Conservation (phyloP, 306 rosid genomes). For the Medicago arabica region DNA sequence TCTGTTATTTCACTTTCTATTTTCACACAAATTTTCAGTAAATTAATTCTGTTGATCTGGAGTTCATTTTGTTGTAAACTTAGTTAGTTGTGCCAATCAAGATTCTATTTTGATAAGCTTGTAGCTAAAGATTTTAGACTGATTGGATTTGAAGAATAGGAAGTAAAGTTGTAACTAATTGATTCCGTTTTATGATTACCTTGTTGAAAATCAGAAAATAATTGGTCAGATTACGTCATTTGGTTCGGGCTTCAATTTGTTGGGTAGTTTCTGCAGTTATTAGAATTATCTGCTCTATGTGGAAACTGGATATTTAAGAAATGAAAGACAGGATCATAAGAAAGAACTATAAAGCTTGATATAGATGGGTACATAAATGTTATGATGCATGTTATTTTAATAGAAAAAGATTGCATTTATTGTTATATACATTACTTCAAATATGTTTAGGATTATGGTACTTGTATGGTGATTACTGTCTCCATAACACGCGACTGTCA, state of each 20-base stretch:
- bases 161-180: background rate
- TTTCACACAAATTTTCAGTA: constrained; percentile 1
- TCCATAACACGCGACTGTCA: background rate
- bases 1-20: constrained; percentile 30
- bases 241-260: background rate
- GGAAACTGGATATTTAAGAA: background rate
- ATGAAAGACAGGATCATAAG: background rate
- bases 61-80: constrained; percentile 8
- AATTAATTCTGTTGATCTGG: background rate
- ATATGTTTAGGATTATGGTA: constrained; percentile 3
- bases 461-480: background rate
- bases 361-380: background rate
- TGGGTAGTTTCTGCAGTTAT: background rate
- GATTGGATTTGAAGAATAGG: constrained; percentile 14
- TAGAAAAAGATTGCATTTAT: background rate
- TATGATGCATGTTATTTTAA: constrained; percentile 5
- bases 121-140: constrained; percentile 1
- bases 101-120: background rate
- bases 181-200: background rate
- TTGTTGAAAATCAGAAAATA: background rate
- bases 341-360: background rate
- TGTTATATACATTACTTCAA: background rate
- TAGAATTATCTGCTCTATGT: background rate
- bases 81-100: background rate
- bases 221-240: background rate